These are phyloP conservation scores for Aspergillus luchuensis DNA, from an alignment of 2,329 filamentous ascomycete species.

Conservation along the genomic window DNA sequence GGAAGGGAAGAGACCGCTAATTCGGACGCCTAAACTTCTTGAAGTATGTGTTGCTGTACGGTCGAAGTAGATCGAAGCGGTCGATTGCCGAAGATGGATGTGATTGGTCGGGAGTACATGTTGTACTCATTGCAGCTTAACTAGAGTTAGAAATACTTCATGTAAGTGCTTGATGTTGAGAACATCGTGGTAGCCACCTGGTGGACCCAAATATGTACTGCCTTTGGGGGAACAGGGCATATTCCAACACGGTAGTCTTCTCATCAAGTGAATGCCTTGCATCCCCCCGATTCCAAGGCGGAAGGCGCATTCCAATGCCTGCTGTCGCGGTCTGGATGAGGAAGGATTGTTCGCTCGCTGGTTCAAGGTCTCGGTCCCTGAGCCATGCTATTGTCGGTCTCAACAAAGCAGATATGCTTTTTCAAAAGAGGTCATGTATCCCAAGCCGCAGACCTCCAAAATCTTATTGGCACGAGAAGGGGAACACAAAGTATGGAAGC, in stretches of 20 bases:
- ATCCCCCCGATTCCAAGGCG: background rate
- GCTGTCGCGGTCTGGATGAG: background rate
- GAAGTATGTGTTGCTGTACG: background rate
- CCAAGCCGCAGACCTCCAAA: no score
- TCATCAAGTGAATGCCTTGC: background rate
- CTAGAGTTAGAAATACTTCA: background rate
- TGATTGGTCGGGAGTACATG: background rate
- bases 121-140: background rate
- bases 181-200: background rate
- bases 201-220: background rate
- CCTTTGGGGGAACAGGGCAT: background rate
- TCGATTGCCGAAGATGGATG: background rate
- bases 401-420: no score
- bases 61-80: background rate
- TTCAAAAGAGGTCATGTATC: no score
- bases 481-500: no score
- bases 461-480: no score
- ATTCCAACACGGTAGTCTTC: background rate
- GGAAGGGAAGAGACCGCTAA: background rate
- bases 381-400: no score
- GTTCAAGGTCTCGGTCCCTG: no score
- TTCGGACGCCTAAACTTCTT: background rate
- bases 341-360: no score
- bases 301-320: background rate
- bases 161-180: background rate